Base-by-base conservation (phyloP, 306 rosid genomes). In the Crotalaria pallida region DNA sequence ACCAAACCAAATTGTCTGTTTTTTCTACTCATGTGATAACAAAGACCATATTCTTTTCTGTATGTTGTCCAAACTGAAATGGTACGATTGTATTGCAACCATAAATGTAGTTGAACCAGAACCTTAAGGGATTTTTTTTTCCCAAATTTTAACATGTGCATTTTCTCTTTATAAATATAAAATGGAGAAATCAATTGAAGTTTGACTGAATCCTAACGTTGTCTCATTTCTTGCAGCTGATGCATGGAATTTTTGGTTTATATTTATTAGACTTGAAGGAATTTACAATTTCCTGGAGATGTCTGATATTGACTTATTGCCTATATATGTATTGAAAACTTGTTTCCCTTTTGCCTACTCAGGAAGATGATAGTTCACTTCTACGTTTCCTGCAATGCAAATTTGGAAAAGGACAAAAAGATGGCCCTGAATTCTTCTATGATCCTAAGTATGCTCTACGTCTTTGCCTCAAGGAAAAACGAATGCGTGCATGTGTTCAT, bases 401-500 rank as follows among this genome's bases (percentile, higher is more conserved):
- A 77, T 91, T 94, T 72, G 97, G 98, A 43, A 94, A 91, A 83
- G 97, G 97, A 59, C 88, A 82, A 82, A 95, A 87, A 69, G 83
- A 72, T 83, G 95, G 96, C 70, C 99, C 97, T 0, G 99, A 94
- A 38, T 94, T 91, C 80, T 94, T 94, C 73, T 91, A 94, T 66
- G 99, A 91, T 87, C 99, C 99, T 18, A 94, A 94, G 85, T 94
- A 90, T 80, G 99, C 99, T 40, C 76, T 94, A 40, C 97, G 97
- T 76, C 97, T 94, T 78, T 91, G 97, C 87, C 96, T 94, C 71
- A 91, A 94, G 90, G 97, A 88, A 79, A 94, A 88, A 79, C 81
- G 97, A 80, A 94, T 94, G 92, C 97, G 96, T 59, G 99, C 99
- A 49, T 94, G 99, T 80, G 94, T 94, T 78, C 99, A 94, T 86